phyloP scores from a whole-genome alignment of 1,284 basidiomycete genomes.

The Testicularia cyperi region DNA sequence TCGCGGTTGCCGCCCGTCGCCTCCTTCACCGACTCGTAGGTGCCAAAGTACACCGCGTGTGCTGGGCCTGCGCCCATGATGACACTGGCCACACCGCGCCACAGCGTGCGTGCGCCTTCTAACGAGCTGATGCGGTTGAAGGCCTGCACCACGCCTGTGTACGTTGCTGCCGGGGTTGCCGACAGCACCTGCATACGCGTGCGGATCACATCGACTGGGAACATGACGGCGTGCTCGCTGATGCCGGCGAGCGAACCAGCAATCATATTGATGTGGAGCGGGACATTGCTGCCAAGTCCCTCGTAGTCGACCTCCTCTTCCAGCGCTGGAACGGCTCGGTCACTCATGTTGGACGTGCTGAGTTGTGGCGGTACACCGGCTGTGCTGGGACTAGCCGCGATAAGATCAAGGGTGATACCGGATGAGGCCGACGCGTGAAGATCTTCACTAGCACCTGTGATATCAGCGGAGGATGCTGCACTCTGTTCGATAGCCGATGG shows the following conservation, averaged over 20 bases:
- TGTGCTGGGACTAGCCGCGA: no score
- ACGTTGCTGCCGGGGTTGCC: conserved; percentile 76
- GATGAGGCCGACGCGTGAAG: no score
- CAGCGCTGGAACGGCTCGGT: conserved; percentile 28
- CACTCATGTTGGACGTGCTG: conserved; percentile 27
- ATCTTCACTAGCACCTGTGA: no score
- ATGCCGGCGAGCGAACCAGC: conserved; percentile 97
- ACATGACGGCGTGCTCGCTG: conserved; percentile 98
- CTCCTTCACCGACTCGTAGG: conserved; percentile 92
- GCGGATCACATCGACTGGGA: conserved; percentile 96
- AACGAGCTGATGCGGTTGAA: conserved; percentile 86
- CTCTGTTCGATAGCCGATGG: no score
- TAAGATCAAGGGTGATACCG: no score
- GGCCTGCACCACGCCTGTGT: conserved; percentile 84
- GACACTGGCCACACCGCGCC: conserved; percentile 96
- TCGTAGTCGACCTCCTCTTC: conserved; percentile 59
- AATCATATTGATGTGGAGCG: conserved; percentile 79
- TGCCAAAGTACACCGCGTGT: conserved; percentile 96
- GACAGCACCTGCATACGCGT: conserved; percentile 97
- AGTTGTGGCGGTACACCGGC: no score
- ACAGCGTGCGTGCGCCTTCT: conserved; percentile 85
- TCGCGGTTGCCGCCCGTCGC: conserved; percentile 80
- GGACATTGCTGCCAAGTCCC: conserved; percentile 51
- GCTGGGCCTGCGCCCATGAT: conserved; percentile 96
- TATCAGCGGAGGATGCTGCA: no score